Conservation (phyloP, 1,284 basidiomycete genomes). For the Anthracocystis setariae region DNA sequence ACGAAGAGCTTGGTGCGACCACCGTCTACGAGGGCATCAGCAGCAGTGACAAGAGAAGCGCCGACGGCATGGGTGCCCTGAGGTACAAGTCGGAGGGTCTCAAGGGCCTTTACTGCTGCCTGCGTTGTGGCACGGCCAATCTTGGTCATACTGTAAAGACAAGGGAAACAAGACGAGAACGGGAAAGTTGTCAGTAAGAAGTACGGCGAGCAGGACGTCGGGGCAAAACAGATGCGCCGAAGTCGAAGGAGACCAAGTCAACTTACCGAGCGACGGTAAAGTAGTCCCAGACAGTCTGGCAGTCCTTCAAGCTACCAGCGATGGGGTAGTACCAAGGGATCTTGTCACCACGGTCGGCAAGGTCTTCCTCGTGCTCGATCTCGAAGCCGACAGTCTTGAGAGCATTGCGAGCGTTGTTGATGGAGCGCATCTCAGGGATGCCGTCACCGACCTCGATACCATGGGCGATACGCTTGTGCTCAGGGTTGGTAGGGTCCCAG, state of each 20-base stretch:
- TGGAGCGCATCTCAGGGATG: conserved; percentile 94
- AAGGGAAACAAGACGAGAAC: too few relatives aligned
- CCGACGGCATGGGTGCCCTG: conserved; percentile 94
- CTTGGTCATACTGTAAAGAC: conserved; percentile 75
- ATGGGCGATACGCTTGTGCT: conserved; percentile 92
- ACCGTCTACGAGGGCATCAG: conserved; percentile 81
- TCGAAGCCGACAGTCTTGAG: conserved; percentile 86
- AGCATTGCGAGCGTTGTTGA: conserved; percentile 79
- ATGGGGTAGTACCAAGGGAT: conserved; percentile 96
- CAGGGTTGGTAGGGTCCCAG: conserved; percentile 86
- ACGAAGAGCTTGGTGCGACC: conserved; percentile 81
- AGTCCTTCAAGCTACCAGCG: conserved; percentile 89
- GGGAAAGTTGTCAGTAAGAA: too few relatives aligned
- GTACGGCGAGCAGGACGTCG: too few relatives aligned
- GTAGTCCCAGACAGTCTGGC: conserved; percentile 91
- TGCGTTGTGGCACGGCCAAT: conserved; percentile 88
- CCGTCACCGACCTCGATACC: conserved; percentile 83
- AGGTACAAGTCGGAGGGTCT: conserved; percentile 82
- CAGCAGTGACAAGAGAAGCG: conserved; percentile 86
- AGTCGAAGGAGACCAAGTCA: too few relatives aligned
- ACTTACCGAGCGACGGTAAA: conserved; percentile 55
- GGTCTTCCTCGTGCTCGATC: conserved; percentile 90
- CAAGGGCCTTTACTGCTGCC: conserved; percentile 80
- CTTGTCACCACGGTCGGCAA: conserved; percentile 82
- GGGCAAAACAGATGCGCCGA: too few relatives aligned